A percentile compares a stretch with the other conserved stretches of the same genome.
Conservation (phyloP, 2,329 filamentous ascomycete genomes). For the Pseudopithomyces maydicus region DNA sequence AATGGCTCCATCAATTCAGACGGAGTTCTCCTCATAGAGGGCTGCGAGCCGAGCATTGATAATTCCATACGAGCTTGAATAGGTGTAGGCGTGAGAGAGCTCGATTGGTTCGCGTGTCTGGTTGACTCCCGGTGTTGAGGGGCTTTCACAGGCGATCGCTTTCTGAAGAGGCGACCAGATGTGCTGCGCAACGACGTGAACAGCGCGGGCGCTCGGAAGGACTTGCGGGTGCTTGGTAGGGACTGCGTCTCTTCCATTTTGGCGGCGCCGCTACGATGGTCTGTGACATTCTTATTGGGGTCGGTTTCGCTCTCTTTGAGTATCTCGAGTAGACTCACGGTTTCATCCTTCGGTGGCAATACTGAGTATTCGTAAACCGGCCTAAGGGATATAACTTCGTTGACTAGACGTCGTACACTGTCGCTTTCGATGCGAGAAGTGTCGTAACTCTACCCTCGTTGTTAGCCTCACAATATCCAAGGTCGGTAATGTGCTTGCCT, state of each 20-base stretch:
- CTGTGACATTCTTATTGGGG: neutral
- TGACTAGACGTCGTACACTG: constrained; percentile 12
- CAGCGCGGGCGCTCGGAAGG: neutral
- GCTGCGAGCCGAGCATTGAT: neutral
- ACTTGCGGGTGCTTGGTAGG: neutral
- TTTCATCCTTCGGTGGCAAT: neutral
- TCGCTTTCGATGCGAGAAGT: constrained; percentile 14
- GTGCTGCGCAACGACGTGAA: neutral
- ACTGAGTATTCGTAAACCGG: constrained; percentile 6
- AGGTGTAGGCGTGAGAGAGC: neutral
- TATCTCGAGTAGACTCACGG: neutral
- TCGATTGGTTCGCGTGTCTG: neutral
- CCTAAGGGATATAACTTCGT: constrained; percentile 6
- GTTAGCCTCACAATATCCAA: neutral
- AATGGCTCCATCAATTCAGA: neutral
- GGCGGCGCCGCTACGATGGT: neutral
- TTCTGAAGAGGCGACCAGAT: neutral
- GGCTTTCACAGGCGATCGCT: neutral
- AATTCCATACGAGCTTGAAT: neutral
- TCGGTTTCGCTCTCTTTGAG: neutral
- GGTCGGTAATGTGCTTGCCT: constrained; percentile 16
- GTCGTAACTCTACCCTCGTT: constrained; percentile 13
- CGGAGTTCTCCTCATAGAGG: neutral
- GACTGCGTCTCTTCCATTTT: neutral
- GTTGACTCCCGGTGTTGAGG: neutral